Evolutionary conservation across 257 asterid species (phyloP).

Genomic region (Capsicum pubescens): DNA sequence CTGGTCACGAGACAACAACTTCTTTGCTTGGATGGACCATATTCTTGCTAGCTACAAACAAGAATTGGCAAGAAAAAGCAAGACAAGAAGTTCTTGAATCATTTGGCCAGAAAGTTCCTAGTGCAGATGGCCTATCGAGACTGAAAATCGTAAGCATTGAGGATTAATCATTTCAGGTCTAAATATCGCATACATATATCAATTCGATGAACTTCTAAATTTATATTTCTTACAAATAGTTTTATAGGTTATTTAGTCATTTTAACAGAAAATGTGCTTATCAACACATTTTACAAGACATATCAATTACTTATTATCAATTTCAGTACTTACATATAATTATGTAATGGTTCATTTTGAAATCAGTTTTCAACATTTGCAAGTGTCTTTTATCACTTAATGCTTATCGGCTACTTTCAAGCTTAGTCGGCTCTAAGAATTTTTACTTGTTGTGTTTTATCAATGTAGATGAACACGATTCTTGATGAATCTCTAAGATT

Average conservation of each 20-base stretch:
- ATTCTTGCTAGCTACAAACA: slow-evolving; percentile 58
- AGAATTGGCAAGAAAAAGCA: slow-evolving; percentile 75
- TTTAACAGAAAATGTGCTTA: not conserved
- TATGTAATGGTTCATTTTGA: not conserved
- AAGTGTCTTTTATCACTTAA: not conserved
- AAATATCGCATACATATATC: not conserved
- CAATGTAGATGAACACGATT: slow-evolving; percentile 60
- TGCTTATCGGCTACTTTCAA: not conserved
- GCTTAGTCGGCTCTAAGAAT: not conserved
- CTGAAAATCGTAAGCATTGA: slow-evolving; percentile 55
- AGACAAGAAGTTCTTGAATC: slow-evolving; percentile 55
- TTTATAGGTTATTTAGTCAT: too few species aligned
- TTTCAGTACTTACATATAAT: not conserved
- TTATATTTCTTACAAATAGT: too few species aligned
- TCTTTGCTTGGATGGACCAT: slow-evolving; percentile 65
- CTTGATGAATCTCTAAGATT: slow-evolving; percentile 66
- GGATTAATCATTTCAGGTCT: not conserved
- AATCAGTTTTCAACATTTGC: not conserved
- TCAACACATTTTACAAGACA: not conserved
- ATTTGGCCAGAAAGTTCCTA: slow-evolving; percentile 48
- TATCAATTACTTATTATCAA: not conserved
- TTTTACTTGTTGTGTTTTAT: not conserved
- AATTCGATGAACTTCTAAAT: not conserved
- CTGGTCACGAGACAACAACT: slow-evolving; percentile 78
- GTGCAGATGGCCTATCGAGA: slow-evolving; percentile 50